phyloP scores from a whole-genome alignment of 768 basidiomycete species.

The Mycena haematopus region DNA sequence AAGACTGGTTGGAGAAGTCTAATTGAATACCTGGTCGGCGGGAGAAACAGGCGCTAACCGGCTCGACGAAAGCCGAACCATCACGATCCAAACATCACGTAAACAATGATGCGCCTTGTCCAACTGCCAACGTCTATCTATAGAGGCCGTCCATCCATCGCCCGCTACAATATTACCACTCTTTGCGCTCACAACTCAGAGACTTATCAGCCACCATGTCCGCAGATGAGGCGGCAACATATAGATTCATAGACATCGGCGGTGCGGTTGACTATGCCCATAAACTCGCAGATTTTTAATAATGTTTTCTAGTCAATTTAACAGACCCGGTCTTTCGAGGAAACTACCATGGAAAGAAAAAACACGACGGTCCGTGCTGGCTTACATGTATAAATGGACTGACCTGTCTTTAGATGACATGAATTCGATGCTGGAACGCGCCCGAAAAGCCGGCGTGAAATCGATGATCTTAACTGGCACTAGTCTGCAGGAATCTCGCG shows the following conservation, averaged over 20 bases:
- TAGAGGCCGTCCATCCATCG: neutral
- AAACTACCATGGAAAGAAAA: slow-evolving; percentile 52
- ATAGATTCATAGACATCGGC: slow-evolving; percentile 24
- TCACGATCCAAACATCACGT: neutral
- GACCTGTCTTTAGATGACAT: slow-evolving; percentile 62
- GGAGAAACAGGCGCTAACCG: no score
- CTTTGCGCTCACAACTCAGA: neutral
- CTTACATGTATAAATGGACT: neutral
- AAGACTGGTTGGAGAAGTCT: no score
- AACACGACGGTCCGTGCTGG: slow-evolving; percentile 65
- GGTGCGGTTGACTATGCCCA: neutral
- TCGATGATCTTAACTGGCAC: slow-evolving; percentile 82
- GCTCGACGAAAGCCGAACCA: neutral
- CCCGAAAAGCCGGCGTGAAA: slow-evolving; percentile 64
- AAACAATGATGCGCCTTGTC: neutral
- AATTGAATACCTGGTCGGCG: no score
- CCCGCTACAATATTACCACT: neutral
- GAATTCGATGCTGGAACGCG: slow-evolving; percentile 59
- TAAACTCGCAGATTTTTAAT: neutral
- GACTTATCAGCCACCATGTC: neutral
- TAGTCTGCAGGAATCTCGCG: slow-evolving; percentile 65
- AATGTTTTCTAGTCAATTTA: slow-evolving; percentile 49
- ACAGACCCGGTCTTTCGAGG: slow-evolving; percentile 67
- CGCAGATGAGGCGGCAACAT: neutral
- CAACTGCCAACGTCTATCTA: neutral